These are phyloP conservation scores for Mortierella sp. DNA, from an alignment of 371 early-diverging fungal genomes.

Conservation along the genomic window DNA sequence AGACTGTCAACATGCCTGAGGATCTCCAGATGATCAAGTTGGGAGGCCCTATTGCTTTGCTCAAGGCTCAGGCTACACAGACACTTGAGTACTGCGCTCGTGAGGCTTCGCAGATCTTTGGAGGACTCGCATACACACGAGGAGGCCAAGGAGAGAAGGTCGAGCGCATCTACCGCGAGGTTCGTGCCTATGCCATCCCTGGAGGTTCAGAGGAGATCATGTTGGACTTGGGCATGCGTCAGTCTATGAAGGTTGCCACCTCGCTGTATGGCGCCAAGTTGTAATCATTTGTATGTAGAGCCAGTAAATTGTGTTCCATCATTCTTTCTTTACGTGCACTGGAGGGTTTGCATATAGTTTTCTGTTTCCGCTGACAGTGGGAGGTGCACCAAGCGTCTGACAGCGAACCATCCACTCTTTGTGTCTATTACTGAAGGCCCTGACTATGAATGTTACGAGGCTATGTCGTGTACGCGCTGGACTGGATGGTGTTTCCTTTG, in stretches of 20 bases:
- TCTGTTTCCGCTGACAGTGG: too few species aligned
- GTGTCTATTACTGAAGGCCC: too few species aligned
- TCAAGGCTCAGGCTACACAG: conserved; percentile 88
- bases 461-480: too few species aligned
- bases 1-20: conserved; percentile 71
- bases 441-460: too few species aligned
- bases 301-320: too few species aligned
- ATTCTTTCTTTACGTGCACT: too few species aligned
- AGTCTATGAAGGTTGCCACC: conserved; percentile 68
- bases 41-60: conserved; percentile 89
- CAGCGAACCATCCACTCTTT: too few species aligned
- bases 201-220: conserved; percentile 92
- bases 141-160: conserved; percentile 88
- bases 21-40: conserved; percentile 77
- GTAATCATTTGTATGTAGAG: too few species aligned
- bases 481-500: too few species aligned
- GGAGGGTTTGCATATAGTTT: too few species aligned
- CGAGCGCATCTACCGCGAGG: conserved; percentile 90
- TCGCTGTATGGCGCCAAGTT: conserved; percentile 47
- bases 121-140: conserved; percentile 86
- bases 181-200: conserved; percentile 87
- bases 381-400: too few species aligned
- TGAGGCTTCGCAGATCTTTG: conserved; percentile 94
- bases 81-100: conserved; percentile 90
- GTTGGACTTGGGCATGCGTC: conserved; percentile 83